Base-by-base conservation (phyloP, 192 early-diverging fungal genomes). In the Kickxella alabastrina region DNA sequence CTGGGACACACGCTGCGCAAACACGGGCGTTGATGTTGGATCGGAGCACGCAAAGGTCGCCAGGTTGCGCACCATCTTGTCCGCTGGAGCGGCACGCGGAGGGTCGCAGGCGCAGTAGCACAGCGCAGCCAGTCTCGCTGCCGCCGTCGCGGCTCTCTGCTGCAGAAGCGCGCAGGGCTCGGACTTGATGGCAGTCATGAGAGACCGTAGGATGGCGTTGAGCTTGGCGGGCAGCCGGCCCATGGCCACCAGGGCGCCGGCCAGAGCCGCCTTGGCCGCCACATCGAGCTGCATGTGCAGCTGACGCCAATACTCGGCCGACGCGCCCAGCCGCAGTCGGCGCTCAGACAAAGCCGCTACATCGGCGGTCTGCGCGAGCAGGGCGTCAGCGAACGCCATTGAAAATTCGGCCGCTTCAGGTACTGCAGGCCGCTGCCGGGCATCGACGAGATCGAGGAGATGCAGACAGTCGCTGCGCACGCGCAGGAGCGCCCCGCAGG, bases 41-140 rank as follows among this genome's bases (percentile, higher is more conserved):
- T 99, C 94, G 3, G 84, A 82, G 52, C 94, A 97, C 14, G 91
- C 76, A 43, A 91, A 88, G 2, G 83, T 83, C 14, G 84, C 84
- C 45, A 97, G 48, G 57, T 99, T 99, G 32, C 86, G 87, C 42
- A 93, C 65, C 29, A 99, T 81, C 59, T 97, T 93, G 32, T 94
- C 95, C 3, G 79, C 86, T 0, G 90, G 83, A 22, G 60, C 77
- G 2, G 35, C 66, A 10, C 60, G 19, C 18, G 19, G 44, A 31
- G 48, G 39, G 5, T 51, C 44, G 17, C 49, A 43, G 24, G 21
- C 13, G 19, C 37, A 25, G 38, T 57, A 52, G 50, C 73, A 69
- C 23, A 65, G 49, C 10, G 62, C 68, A 31, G 59, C 53, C 44
- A 83, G 36, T 3, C 68, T 65, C 3, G 72, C 69, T 0, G 83